A percentile compares a stretch with the other conserved stretches of the same genome.
phyloP scores from a whole-genome alignment of 805 yeast genomes.

The Yamadazyma laniorum region DNA sequence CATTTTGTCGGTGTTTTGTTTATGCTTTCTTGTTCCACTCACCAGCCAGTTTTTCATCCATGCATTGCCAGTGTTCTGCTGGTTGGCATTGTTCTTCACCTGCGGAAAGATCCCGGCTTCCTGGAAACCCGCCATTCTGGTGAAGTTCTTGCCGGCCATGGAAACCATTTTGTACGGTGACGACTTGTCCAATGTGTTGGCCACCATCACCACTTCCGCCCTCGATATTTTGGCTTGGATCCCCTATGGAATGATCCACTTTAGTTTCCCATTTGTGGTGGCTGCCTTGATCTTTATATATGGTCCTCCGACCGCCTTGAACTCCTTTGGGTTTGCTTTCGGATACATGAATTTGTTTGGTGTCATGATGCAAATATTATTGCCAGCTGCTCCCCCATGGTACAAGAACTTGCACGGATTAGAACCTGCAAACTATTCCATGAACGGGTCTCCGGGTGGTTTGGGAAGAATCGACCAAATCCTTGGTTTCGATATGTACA shows the following conservation, averaged over 20 bases:
- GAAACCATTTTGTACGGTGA: conserved; percentile 93
- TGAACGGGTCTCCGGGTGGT: conserved; percentile 96
- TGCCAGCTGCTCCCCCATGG: conserved; percentile 99
- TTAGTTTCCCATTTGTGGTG: conserved; percentile 84
- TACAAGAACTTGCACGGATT: conserved; percentile 81
- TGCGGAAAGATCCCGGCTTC: conserved; percentile 69
- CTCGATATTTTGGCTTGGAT: conserved; percentile 91
- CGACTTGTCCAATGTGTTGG: conserved; percentile 78
- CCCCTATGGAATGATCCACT: conserved; percentile 91
- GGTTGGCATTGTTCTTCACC: conserved; percentile 81
- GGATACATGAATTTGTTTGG: conserved; percentile 92
- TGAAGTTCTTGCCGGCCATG: conserved; percentile 83
- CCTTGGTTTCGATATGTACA: conserved; percentile 78
- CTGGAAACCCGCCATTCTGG: conserved; percentile 86
- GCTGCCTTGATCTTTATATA: conserved; percentile 76
- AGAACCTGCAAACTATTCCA: conserved; percentile 84
- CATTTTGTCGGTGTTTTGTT: conserved; percentile 39
- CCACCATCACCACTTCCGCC: conserved; percentile 61
- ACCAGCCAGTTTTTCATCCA: conserved; percentile 81
- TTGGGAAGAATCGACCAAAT: conserved; percentile 80
- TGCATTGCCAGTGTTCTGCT: conserved; percentile 79
- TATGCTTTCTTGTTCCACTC: conserved; percentile 63
- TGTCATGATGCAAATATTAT: conserved; percentile 74
- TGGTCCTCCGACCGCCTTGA: conserved; percentile 85
- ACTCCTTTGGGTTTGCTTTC: conserved; percentile 87